These are phyloP conservation scores for Aspergillus haitiensis DNA, from an alignment of 495 filamentous ascomycete genomes.

Conservation along the genomic window DNA sequence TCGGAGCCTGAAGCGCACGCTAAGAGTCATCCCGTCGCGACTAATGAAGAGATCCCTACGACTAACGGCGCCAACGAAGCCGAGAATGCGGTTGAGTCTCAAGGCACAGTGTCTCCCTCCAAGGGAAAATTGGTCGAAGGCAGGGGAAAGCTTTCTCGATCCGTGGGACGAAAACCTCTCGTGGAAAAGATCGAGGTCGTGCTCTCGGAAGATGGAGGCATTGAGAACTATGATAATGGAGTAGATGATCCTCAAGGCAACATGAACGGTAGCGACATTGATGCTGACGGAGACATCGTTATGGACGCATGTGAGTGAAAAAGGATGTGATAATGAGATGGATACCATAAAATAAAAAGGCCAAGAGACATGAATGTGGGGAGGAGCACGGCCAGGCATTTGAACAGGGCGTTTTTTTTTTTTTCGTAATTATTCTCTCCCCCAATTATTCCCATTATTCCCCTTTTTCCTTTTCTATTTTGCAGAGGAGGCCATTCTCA, in stretches of 20 bases:
- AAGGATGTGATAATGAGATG: constrained; percentile 9
- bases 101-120: constrained; percentile 20
- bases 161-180: constrained; percentile 39
- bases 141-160: constrained; percentile 26
- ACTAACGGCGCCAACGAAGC: constrained; percentile 17
- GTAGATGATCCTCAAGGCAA: constrained; percentile 15
- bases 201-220: constrained; percentile 27
- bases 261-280: constrained; percentile 35
- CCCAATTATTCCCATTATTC: no score
- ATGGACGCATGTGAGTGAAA: constrained; percentile 31
- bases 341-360: neutral
- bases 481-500: no score
- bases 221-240: constrained; percentile 15
- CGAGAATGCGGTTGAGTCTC: constrained; percentile 16
- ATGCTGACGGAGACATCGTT: constrained; percentile 40
- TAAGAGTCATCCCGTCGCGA: neutral
- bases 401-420: constrained; percentile 11
- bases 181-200: constrained; percentile 44
- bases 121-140: constrained; percentile 23
- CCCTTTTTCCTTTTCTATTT: constrained; percentile 14
- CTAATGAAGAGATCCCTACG: constrained; percentile 1
- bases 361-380: neutral
- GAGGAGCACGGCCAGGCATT: constrained; percentile 15
- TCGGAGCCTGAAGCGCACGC: constrained; percentile 7
- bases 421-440: neutral